These are phyloP conservation scores for Biancaea sappan DNA, from an alignment of 306 rosid genomes.

Conservation along the genomic window DNA sequence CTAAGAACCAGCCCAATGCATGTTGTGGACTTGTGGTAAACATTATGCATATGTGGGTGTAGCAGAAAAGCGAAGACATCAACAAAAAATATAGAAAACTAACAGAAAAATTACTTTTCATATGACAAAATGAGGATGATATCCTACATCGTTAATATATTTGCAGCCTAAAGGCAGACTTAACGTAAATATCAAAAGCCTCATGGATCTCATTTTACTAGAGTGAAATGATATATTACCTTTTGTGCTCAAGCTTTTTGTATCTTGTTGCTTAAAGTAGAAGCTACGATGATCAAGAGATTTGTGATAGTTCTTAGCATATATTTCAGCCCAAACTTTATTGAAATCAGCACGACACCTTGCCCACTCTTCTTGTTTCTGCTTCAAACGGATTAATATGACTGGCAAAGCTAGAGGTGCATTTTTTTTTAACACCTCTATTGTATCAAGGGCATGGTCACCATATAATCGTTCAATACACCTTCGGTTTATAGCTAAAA, in stretches of 20 bases:
- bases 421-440: constrained; percentile 91
- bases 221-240: constrained; percentile 49
- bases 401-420: constrained; percentile 90
- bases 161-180: not conserved
- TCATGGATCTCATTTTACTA: constrained; percentile 6
- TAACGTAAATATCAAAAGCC: constrained; percentile 27
- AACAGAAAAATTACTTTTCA: not conserved
- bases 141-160: constrained; percentile 1
- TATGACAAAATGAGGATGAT: not conserved
- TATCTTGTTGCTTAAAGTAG: constrained; percentile 98
- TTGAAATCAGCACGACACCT: constrained; percentile 90
- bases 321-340: constrained; percentile 99
- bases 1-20: constrained; percentile 26
- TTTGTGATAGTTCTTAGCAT: constrained; percentile 94
- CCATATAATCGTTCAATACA: constrained; percentile 96
- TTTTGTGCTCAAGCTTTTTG: constrained; percentile 92
- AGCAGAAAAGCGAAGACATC: constrained; percentile 7
- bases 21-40: not conserved
- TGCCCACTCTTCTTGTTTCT: constrained; percentile 99
- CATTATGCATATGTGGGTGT: not conserved
- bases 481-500: constrained; percentile 83
- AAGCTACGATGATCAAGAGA: constrained; percentile 99
- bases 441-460: constrained; percentile 97
- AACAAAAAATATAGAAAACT: constrained; percentile 8
- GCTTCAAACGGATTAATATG: constrained; percentile 90